Conservation (phyloP, 768 basidiomycete genomes). For the Paxillus rubicundulus region DNA sequence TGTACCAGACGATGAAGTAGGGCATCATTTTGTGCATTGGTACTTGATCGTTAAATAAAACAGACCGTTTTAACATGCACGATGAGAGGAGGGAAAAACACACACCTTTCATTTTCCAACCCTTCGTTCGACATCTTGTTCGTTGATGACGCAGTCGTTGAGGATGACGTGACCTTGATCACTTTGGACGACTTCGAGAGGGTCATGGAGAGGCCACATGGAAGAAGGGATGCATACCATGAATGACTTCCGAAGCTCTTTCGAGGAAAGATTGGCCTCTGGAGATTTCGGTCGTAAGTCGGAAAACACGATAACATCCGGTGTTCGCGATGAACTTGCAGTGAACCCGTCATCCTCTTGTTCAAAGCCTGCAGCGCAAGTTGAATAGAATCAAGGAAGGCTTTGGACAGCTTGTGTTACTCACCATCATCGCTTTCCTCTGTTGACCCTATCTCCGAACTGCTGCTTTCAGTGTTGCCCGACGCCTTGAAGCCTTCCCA, state of each 20-base stretch:
- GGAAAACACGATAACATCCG: slow-evolving; percentile 59
- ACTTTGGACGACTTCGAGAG: slow-evolving; percentile 71
- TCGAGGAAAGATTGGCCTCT: slow-evolving; percentile 24
- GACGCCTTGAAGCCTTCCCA: slow-evolving; percentile 39
- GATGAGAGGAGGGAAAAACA: background rate
- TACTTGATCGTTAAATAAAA: slow-evolving; percentile 40
- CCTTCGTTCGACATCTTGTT: slow-evolving; percentile 33
- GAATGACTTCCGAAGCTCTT: slow-evolving; percentile 60
- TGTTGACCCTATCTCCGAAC: slow-evolving; percentile 11
- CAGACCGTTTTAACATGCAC: background rate
- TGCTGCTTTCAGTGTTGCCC: background rate
- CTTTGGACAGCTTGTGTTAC: background rate
- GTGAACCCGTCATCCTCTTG: slow-evolving; percentile 47
- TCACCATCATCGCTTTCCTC: slow-evolving; percentile 19
- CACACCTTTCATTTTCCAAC: slow-evolving; percentile 57
- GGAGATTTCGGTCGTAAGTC: slow-evolving; percentile 31
- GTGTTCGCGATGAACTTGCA: slow-evolving; percentile 31
- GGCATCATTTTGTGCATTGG: slow-evolving; percentile 75
- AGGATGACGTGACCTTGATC: slow-evolving; percentile 44
- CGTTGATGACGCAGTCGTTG: slow-evolving; percentile 19
- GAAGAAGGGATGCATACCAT: slow-evolving; percentile 53
- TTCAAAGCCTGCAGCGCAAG: slow-evolving; percentile 33
- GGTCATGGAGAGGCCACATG: background rate
- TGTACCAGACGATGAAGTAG: slow-evolving; percentile 77
- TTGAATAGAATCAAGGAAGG: background rate